A percentile compares a stretch with the other conserved stretches of the same genome.
Conservation (phyloP, 495 filamentous ascomycete genomes). For the Daldinia childiae region DNA sequence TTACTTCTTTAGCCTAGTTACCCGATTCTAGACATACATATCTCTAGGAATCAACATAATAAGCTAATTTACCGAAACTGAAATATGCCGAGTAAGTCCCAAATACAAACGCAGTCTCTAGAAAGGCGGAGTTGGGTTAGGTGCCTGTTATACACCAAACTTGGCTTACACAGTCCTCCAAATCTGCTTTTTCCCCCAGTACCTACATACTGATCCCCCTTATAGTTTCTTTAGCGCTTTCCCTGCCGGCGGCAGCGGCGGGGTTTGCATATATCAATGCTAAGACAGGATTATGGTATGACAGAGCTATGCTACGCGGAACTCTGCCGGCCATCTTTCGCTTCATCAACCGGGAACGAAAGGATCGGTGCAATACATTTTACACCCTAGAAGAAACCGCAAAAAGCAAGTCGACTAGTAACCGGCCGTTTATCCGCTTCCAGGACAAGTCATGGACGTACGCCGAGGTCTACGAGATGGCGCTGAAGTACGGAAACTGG, state of each 20-base stretch:
- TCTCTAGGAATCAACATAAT: neutral
- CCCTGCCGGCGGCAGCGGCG: conserved; percentile 72
- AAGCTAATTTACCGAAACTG: neutral
- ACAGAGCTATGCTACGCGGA: conserved; percentile 64
- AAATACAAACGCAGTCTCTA: neutral
- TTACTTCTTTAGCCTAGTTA: neutral
- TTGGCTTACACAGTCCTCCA: neutral
- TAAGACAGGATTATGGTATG: conserved; percentile 71
- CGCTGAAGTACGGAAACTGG: conserved; percentile 84
- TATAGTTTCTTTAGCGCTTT: conserved; percentile 60
- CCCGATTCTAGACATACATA: neutral
- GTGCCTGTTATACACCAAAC: neutral
- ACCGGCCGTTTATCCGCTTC: conserved; percentile 74
- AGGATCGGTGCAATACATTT: conserved; percentile 76
- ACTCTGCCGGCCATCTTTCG: conserved; percentile 56
- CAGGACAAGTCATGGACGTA: conserved; percentile 82
- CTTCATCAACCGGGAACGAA: conserved; percentile 56
- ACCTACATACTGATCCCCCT: conserved; percentile 13
- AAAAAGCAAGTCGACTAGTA: conserved; percentile 61
- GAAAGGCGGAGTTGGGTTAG: neutral
- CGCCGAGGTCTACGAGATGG: conserved; percentile 77
- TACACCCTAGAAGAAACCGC: conserved; percentile 80
- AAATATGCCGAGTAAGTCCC: conserved; percentile 37
- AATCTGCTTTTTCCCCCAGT: neutral
- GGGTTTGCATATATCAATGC: conserved; percentile 85